Percentiles rank a stretch among this genome's conserved stretches.
phyloP scores from a whole-genome alignment of 768 basidiomycete genomes.

The Leccinum longicurvipes region DNA sequence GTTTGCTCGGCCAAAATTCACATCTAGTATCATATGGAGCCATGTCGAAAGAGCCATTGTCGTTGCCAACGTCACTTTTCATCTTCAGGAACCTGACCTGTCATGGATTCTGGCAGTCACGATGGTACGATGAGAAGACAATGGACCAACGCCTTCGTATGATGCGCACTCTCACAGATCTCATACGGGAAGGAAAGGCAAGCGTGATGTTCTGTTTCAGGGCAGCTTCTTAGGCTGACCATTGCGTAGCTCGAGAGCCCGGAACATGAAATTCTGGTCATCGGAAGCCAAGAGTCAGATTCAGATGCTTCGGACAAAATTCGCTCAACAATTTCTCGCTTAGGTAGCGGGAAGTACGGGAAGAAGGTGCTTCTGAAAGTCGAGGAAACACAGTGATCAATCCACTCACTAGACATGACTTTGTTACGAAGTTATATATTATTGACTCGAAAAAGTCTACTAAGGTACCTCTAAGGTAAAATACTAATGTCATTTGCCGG shows the following conservation, averaged over 20 bases:
- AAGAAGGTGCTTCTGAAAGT: constrained; percentile 49
- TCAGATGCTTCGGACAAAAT: constrained; percentile 34
- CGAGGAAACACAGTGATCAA: constrained; percentile 24
- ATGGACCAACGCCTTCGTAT: constrained; percentile 48
- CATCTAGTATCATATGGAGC: constrained; percentile 87
- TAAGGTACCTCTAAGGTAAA: neutral
- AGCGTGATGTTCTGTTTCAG: constrained; percentile 7
- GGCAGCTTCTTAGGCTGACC: constrained; percentile 1
- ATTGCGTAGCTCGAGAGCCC: constrained; percentile 58
- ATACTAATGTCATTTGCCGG: constrained; percentile 12
- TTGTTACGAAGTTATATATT: neutral
- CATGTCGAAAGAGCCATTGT: constrained; percentile 82
- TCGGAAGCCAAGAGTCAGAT: constrained; percentile 42
- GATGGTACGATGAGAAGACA: constrained; percentile 58
- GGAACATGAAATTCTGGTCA: constrained; percentile 62
- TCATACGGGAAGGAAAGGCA: constrained; percentile 57
- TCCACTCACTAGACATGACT: neutral
- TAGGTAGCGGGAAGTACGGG: constrained; percentile 39
- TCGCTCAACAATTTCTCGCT: constrained; percentile 30
- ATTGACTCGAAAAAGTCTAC: neutral
- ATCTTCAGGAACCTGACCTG: constrained; percentile 82
- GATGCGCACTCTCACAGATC: constrained; percentile 47
- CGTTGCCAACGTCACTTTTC: constrained; percentile 72
- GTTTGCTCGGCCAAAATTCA: constrained; percentile 60
- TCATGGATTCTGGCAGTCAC: constrained; percentile 77